A percentile compares a stretch with the other conserved stretches of the same genome.
Evolutionary conservation across 2,329 filamentous ascomycete species (phyloP).

Genomic region (Zymoseptoria passerinii): DNA sequence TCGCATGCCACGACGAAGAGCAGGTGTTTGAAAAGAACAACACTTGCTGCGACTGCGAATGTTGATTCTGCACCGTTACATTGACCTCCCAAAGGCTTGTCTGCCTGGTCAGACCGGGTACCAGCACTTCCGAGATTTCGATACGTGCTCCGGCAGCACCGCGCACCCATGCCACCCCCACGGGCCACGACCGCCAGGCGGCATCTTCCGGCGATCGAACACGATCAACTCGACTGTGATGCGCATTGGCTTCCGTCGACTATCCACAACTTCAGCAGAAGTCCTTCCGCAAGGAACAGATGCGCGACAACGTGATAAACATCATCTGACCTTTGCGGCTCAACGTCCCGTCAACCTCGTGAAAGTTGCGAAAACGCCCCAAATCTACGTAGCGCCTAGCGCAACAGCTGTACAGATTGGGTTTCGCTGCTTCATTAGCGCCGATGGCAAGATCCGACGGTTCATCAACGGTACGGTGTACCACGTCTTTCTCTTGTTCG

Average conservation of each 20-base stretch:
- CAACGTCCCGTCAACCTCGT: not conserved
- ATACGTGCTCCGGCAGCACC: not conserved
- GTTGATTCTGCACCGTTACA: not conserved
- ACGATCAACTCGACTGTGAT: not conserved
- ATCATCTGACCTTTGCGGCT: not conserved
- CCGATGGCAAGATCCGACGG: not conserved
- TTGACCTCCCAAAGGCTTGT: not conserved
- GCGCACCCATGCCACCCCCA: not conserved
- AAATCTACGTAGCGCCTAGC: not conserved
- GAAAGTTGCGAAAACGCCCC: not conserved
- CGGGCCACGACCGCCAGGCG: not conserved
- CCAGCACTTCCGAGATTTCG: not conserved
- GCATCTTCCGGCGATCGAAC: not conserved
- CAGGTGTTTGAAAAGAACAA: not conserved
- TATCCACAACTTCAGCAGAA: not conserved
- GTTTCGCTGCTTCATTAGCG: not conserved
- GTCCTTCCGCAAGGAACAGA: not conserved
- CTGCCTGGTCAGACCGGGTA: not conserved
- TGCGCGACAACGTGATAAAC: not conserved
- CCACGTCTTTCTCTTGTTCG: not conserved
- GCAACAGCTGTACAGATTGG: not conserved
- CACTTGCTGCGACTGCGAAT: not conserved
- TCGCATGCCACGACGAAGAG: not conserved
- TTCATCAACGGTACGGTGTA: not conserved
- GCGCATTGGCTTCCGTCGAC: not conserved